phyloP scores from a whole-genome alignment of 345 rosid species.

The Lumnitzera littorea region DNA sequence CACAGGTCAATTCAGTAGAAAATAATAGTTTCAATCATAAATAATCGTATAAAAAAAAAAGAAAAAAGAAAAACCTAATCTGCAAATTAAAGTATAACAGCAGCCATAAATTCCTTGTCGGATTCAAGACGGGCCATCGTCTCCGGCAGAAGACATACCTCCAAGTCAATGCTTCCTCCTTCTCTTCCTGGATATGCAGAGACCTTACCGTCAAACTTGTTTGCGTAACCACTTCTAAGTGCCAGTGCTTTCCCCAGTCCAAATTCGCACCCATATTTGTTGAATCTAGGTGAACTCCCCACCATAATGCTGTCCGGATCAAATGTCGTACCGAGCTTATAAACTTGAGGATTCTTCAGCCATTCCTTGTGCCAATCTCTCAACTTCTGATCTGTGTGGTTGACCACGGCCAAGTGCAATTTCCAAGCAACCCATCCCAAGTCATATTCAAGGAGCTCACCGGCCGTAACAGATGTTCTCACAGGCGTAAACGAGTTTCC shows the following conservation, averaged over 20 bases:
- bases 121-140: constrained; percentile 55
- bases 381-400: constrained; percentile 29
- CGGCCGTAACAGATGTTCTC: constrained; percentile 32
- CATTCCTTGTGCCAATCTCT: constrained; percentile 31
- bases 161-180: constrained; percentile 70
- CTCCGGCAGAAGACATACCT: constrained; percentile 49
- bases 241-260: constrained; percentile 75
- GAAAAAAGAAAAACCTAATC: no score
- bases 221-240: constrained; percentile 59
- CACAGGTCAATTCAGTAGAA: no score
- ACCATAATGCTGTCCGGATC: constrained; percentile 55
- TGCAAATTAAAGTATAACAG: not conserved
- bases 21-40: no score
- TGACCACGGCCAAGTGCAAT: constrained; percentile 39
- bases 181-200: constrained; percentile 50
- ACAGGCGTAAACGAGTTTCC: constrained; percentile 47
- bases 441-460: constrained; percentile 40
- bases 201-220: constrained; percentile 74
- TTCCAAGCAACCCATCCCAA: constrained; percentile 68
- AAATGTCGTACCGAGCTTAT: constrained; percentile 31
- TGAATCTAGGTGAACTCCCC: constrained; percentile 81
- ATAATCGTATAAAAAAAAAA: no score
- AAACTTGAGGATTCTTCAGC: constrained; percentile 36
- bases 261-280: constrained; percentile 68
- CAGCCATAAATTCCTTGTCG: constrained; percentile 42